Percentiles rank a stretch among this genome's conserved stretches.
Conservation (phyloP, 2,329 filamentous ascomycete species). For the Alternaria alternata region DNA sequence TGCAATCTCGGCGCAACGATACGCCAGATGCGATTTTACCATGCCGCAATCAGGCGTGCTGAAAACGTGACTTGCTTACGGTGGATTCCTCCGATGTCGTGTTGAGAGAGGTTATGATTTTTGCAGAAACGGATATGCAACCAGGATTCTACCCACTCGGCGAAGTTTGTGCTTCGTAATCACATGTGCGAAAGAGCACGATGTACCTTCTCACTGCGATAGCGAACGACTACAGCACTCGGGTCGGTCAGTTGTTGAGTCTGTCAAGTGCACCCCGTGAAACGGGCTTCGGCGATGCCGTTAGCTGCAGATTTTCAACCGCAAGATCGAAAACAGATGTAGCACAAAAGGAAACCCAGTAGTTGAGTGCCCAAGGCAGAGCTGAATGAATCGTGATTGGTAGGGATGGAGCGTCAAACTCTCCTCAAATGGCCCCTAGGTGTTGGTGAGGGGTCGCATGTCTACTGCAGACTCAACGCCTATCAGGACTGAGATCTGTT, state of each 20-base stretch:
- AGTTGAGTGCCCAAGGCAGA: not conserved
- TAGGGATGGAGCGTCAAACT: not conserved
- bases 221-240: not conserved
- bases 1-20: not conserved
- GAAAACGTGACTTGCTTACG: conserved; percentile 10
- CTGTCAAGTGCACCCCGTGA: not conserved
- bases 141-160: not conserved
- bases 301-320: not conserved
- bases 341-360: not conserved
- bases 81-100: not conserved
- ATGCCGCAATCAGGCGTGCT: not conserved
- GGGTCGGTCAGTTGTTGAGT: not conserved
- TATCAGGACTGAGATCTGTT: not conserved
- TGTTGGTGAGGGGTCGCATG: not conserved
- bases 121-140: not conserved
- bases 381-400: not conserved
- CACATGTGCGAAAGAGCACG: not conserved
- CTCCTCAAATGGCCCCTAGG: not conserved
- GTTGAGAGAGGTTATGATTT: not conserved
- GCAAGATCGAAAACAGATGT: not conserved
- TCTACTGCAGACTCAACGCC: not conserved
- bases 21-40: not conserved
- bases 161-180: not conserved
- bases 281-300: not conserved
- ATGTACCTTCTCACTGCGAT: not conserved